phyloP scores from a whole-genome alignment of 495 filamentous ascomycete genomes.

The Platismatia glauca region DNA sequence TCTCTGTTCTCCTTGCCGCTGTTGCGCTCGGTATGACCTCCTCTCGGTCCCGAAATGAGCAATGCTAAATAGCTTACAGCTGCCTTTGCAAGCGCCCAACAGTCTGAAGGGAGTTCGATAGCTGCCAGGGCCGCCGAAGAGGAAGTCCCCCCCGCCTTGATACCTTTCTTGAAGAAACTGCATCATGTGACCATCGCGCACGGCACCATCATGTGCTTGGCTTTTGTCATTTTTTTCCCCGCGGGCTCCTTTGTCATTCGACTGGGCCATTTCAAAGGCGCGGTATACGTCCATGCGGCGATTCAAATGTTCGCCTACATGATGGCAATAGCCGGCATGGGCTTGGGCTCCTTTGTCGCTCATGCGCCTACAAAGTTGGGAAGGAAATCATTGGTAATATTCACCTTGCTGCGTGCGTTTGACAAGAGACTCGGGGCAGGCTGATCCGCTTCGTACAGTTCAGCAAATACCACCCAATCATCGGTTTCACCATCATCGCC shows the following conservation, averaged over 20 bases:
- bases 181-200: background rate
- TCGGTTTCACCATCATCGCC: slow-evolving; percentile 11
- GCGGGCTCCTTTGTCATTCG: slow-evolving; percentile 50
- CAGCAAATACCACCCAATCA: slow-evolving; percentile 9
- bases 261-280: slow-evolving; percentile 28
- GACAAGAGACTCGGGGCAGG: background rate
- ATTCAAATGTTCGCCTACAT: slow-evolving; percentile 13
- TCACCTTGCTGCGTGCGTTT: background rate
- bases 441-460: background rate
- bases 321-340: slow-evolving; percentile 7
- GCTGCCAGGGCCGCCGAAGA: background rate
- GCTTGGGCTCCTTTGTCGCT: slow-evolving; percentile 10
- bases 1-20: background rate
- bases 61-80: background rate
- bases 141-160: background rate
- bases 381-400: background rate
- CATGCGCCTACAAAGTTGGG: background rate
- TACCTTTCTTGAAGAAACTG: background rate
- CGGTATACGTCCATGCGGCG: slow-evolving; percentile 22
- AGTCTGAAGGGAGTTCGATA: background rate
- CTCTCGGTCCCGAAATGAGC: background rate
- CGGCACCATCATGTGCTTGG: slow-evolving; percentile 44
- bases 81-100: background rate
- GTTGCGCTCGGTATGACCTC: background rate
- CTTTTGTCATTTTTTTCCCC: slow-evolving; percentile 48